Evolutionary conservation across 148 eudicot species (phyloP), one percentile per base, ranked within the genome.

Genomic region (Silene latifolia): DNA sequence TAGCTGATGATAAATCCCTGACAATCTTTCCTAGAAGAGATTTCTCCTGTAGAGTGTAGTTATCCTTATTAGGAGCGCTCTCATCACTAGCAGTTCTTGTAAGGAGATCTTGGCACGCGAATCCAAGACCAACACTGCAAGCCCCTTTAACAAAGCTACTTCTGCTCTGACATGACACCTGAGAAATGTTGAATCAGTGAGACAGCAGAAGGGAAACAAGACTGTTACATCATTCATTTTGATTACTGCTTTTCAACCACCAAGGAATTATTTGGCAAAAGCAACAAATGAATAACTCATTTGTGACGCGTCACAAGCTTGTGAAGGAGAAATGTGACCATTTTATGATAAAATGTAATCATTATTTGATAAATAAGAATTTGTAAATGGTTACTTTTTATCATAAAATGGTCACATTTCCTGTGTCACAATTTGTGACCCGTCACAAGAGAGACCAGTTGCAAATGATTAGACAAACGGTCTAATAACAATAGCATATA

Each of bases 61-160:
- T 68, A 72, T 75, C 89, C 74, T 84, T 85, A 44, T 82, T 86
- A 77, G 77, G 65, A 64, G 79, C 58, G 59, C 74, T 70, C 74
- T 80, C 88, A 25, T 78, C 85, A 77, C 68, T 57, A 73, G 78
- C 77, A 74, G 65, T 80, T 71, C 84, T 79, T 54, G 78, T 82
- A 79, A 96, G 90, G 85, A 96, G 97, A 85, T 83, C 91, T 78
- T 92, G 93, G 77, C 93, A 90, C 20, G 94, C 84, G 85, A 84
- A 86, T 53, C 99, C 99, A 77, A 96, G 85, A 62, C 97, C 99
- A 80, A 96, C 83, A 80, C 89, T 97, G 85, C 94, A 96, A 72
- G 94, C 97, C 70, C 99, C 99, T 88, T 89, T 89, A 53, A 96
- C 91, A 71, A 90, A 84, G 70, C 85, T 83, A 78, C 87, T 90